Base-by-base conservation (phyloP, 768 basidiomycete genomes). In the Asterophora lycoperdoides region DNA sequence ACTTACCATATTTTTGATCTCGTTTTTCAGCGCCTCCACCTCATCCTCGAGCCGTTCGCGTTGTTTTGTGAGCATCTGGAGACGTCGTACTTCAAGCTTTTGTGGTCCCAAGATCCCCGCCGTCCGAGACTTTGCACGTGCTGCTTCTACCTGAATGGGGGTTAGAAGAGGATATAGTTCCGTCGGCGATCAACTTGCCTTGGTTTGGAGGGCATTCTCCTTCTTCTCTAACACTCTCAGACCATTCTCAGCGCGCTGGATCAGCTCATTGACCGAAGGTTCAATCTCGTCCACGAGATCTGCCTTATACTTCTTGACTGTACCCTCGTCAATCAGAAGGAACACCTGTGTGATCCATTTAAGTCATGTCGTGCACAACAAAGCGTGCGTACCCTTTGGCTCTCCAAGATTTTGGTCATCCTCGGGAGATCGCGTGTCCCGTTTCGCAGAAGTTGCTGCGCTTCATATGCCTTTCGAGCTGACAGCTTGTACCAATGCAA, bases 201-300 rank as follows among this genome's bases (percentile, higher is more conserved):
- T 89, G 17, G 76, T 72, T 60, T 83, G 78, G 35, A 89, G 65
- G 40, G 74, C 60, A 40, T 67, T 73, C 54, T 86, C 83, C 59
- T 79, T 80, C 70, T 84, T 85, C 54, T 75, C 68, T 46, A 91
- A 64, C 8, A 70, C 60, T 23, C 76, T 73, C 29, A 90, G 64
- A 1, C 86, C 87, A 57, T 79, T 80, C 58, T 89, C 83, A 0
- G 87, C 83, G 18, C 79, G 77, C 47, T 80, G 74, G 15, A 89
- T 76, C 13, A 92, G 78, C 54, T 91, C 87, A 39, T 74, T 79
- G 15, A 92, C 84, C 26, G 85, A 80, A 14, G 89, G 89, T 51
- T 91, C 89, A 8, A 92, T 80, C 61, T 90, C 89, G 44, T 88
- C 85, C 1, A 79, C 82, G 34, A 91, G 72, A 36, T 84, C 83